Percentiles rank a stretch among this genome's conserved stretches.
phyloP scores from a whole-genome alignment of 2,329 filamentous ascomycete genomes.

The Stromatinia cepivora region DNA sequence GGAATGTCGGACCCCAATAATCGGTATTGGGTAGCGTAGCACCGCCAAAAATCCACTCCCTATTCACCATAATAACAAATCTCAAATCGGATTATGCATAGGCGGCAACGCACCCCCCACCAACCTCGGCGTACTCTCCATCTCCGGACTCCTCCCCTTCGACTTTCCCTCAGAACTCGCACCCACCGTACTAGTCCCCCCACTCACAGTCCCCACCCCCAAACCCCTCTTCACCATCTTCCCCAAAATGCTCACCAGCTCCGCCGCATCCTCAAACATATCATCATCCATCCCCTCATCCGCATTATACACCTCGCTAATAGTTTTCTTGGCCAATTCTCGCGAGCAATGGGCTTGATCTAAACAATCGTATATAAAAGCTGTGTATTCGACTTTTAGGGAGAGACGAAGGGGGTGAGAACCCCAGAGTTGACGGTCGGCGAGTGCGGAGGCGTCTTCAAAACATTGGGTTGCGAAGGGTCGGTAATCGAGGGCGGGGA shows the following conservation, averaged over 20 bases:
- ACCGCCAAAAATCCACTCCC: not conserved
- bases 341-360: conserved; percentile 78
- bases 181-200: conserved; percentile 32
- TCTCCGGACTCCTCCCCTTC: not conserved
- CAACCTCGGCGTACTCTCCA: not conserved
- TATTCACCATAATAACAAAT: not conserved
- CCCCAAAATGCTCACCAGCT: conserved; percentile 80
- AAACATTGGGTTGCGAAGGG: conserved; percentile 82
- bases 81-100: conserved; percentile 21
- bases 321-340: conserved; percentile 75
- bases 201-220: conserved; percentile 27
- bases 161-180: conserved; percentile 22
- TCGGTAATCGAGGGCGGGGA: conserved; percentile 78
- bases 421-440: conserved; percentile 75
- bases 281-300: conserved; percentile 93
- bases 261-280: conserved; percentile 89
- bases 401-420: conserved; percentile 88
- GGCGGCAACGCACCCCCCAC: not conserved
- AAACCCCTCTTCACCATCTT: conserved; percentile 81
- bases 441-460: conserved; percentile 70
- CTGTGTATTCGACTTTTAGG: conserved; percentile 87
- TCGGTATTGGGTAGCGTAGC: not conserved
- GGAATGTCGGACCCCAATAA: not conserved
- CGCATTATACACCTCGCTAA: conserved; percentile 87
- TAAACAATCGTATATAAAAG: conserved; percentile 90